A percentile compares a stretch with the other conserved stretches of the same genome.
Conservation (phyloP, 306 rosid species). For the Dryas alaskensis region DNA sequence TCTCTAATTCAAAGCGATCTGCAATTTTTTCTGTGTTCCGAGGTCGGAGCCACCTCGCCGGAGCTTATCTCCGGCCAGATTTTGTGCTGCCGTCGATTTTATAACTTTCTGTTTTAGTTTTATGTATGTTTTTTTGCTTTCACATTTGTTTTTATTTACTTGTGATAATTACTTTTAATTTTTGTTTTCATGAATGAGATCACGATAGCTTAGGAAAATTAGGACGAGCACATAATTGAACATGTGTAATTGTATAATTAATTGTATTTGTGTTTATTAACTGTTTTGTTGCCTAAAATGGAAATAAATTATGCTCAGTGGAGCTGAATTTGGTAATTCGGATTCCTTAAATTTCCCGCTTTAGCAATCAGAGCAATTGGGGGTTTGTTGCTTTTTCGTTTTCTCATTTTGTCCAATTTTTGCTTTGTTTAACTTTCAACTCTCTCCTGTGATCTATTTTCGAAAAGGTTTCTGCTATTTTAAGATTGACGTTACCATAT, state of each 20-base stretch:
- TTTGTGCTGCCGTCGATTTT: constrained; percentile 1
- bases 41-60: constrained; percentile 32
- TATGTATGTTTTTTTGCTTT: background rate
- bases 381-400: background rate
- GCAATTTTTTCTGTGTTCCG: constrained; percentile 23
- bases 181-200: constrained; percentile 20
- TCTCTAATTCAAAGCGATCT: constrained; percentile 49
- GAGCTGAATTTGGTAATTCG: constrained; percentile 6
- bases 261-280: background rate
- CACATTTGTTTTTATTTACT: background rate
- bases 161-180: background rate
- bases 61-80: constrained; percentile 27
- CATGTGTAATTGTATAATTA: constrained; percentile 36
- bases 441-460: background rate
- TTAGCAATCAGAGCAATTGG: background rate
- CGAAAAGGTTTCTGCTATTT: background rate
- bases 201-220: constrained; percentile 23
- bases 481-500: background rate
- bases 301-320: background rate
- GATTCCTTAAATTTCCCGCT: background rate
- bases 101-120: background rate
- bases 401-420: background rate
- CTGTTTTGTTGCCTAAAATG: background rate
- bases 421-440: background rate
- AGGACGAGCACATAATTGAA: constrained; percentile 18